phyloP scores from a whole-genome alignment of 2,329 filamentous ascomycete genomes.

The Pyrenophora graminea region DNA sequence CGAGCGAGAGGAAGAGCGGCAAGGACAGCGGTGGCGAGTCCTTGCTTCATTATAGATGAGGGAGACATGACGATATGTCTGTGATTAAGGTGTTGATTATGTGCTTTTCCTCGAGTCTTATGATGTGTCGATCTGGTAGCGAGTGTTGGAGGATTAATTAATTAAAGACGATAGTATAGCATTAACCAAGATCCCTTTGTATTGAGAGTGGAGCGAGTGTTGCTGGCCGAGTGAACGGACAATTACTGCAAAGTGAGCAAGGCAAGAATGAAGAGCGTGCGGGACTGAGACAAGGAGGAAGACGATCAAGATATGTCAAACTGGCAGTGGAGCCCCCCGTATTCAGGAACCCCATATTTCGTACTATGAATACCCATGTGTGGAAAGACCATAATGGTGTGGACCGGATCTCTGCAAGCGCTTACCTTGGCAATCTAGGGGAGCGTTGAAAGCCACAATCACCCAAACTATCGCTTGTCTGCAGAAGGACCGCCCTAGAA shows the following conservation, averaged over 20 bases:
- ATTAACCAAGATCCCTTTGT: constrained; percentile 3
- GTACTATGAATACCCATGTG: constrained; percentile 2
- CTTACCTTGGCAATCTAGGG: not conserved
- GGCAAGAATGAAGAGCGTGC: not conserved
- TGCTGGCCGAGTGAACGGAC: constrained; percentile 7
- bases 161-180: not conserved
- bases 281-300: constrained; percentile 2
- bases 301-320: constrained; percentile 8
- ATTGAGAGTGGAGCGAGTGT: constrained; percentile 3
- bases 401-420: constrained; percentile 7
- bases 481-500: constrained; percentile 1
- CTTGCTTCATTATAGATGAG: constrained; percentile 4
- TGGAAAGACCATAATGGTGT: not conserved
- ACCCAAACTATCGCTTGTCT: constrained; percentile 9
- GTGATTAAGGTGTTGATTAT: not conserved
- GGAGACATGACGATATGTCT: constrained; percentile 1
- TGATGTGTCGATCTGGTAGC: not conserved
- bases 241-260: constrained; percentile 4
- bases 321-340: constrained; percentile 8
- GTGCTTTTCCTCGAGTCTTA: not conserved
- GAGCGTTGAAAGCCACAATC: not conserved
- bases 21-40: constrained; percentile 11
- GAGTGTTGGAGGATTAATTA: constrained; percentile 3
- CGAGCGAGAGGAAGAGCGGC: constrained; percentile 5
- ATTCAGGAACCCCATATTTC: not conserved